phyloP scores from a whole-genome alignment of 2,329 filamentous ascomycete species.

The Arthrobotrys megalospora region DNA sequence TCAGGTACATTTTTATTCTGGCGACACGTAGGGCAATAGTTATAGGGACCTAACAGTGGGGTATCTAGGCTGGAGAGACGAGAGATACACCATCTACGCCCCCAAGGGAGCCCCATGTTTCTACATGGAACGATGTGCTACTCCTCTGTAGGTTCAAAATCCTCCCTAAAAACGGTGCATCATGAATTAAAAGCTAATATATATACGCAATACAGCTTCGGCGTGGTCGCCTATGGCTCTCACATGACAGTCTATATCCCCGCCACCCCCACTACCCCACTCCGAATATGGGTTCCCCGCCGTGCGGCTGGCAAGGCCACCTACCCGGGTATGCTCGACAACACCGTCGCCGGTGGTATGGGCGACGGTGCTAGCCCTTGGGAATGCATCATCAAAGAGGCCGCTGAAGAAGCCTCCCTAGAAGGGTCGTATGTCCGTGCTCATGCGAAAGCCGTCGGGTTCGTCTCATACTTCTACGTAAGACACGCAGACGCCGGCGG shows the following conservation, averaged over 20 bases:
- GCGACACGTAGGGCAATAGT: neutral
- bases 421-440: constrained; percentile 78
- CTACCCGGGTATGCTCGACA: constrained; percentile 93
- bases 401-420: constrained; percentile 88
- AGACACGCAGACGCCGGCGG: constrained; percentile 82
- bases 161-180: constrained; percentile 66
- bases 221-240: constrained; percentile 61
- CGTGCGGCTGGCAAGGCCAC: constrained; percentile 84
- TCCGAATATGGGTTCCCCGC: constrained; percentile 88
- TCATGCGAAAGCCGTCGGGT: constrained; percentile 75
- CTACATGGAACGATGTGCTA: constrained; percentile 82
- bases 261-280: constrained; percentile 68
- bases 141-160: constrained; percentile 80
- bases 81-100: constrained; percentile 83
- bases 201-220: constrained; percentile 8
- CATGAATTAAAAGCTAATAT: neutral
- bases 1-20: constrained; percentile 33
- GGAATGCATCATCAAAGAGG: constrained; percentile 87
- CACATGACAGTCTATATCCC: constrained; percentile 83
- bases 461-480: constrained; percentile 87
- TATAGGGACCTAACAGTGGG: constrained; percentile 69
- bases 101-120: constrained; percentile 76
- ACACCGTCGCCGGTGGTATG: constrained; percentile 90
- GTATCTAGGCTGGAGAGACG: constrained; percentile 79
- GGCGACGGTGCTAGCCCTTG: constrained; percentile 84